Evolutionary conservation across 306 rosid genomes (phyloP).

Genomic region (Purshia tridentata): DNA sequence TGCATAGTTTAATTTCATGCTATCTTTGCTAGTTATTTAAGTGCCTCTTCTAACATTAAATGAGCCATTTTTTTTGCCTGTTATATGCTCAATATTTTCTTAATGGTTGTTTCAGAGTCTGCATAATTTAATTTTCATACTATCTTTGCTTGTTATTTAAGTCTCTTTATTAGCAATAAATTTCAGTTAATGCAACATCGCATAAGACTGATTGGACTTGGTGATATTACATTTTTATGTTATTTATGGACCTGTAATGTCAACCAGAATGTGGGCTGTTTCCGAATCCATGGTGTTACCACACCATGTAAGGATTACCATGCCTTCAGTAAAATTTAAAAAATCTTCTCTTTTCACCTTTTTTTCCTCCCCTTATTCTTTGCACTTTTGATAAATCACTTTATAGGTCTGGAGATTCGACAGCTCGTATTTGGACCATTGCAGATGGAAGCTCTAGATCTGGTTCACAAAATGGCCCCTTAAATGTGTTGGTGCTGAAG

Average conservation of each 20-base stretch:
- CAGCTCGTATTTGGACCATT: conserved; percentile 94
- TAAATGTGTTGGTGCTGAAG: conserved; percentile 72
- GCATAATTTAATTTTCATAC: background rate
- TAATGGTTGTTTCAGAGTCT: background rate
- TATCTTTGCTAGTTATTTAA: background rate
- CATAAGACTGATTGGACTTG: background rate
- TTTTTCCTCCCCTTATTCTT: background rate
- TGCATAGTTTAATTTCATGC: background rate
- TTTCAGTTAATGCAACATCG: background rate
- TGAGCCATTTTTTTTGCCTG: background rate
- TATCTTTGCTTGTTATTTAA: background rate
- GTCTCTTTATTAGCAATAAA: background rate
- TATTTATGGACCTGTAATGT: background rate
- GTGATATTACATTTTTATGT: background rate
- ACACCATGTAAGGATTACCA: background rate
- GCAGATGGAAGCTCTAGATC: conserved; percentile 63
- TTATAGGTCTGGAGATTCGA: conserved; percentile 87
- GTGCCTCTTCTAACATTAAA: background rate
- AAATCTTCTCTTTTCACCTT: background rate
- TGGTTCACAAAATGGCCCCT: conserved; percentile 48
- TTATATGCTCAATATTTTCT: background rate
- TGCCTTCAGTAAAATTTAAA: background rate
- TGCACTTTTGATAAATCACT: conserved; percentile 1
- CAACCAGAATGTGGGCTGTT: background rate
- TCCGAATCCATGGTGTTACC: background rate